These are phyloP conservation scores for Solanum pennellii DNA, from an alignment of 257 asterid genomes.

Conservation along the genomic window DNA sequence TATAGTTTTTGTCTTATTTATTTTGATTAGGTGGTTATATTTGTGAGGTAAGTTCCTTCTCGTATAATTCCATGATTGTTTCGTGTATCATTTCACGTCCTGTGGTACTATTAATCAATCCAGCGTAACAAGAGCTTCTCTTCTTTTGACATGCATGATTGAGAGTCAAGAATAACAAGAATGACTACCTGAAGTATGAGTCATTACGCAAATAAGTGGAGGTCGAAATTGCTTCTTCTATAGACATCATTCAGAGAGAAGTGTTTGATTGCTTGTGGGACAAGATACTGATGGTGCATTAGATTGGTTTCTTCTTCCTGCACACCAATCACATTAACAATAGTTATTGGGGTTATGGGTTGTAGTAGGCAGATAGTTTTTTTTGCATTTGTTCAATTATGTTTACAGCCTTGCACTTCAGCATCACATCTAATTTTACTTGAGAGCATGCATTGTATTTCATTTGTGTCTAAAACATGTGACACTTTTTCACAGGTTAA, in stretches of 20 bases:
- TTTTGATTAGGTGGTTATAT: not conserved
- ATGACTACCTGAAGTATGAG: not conserved
- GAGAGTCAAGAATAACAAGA: not conserved
- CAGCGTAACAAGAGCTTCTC: not conserved
- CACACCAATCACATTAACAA: not conserved
- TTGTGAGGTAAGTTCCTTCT: not conserved
- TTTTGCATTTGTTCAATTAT: not conserved
- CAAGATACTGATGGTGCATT: not conserved
- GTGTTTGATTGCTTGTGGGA: not conserved
- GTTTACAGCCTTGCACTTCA: not conserved
- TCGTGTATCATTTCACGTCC: not conserved
- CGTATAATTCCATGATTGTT: not conserved
- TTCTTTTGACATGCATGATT: not conserved
- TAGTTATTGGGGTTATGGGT: not conserved
- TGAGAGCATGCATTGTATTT: not conserved
- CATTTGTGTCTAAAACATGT: not conserved
- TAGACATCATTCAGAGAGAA: not conserved
- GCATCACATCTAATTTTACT: not conserved
- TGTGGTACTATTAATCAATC: not conserved
- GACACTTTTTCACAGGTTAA: slow-evolving; percentile 52
- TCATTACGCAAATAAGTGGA: not conserved
- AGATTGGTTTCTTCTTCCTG: not conserved
- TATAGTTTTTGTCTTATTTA: not conserved
- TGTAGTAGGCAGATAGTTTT: not conserved
- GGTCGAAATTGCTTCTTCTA: not conserved